phyloP scores from a whole-genome alignment of 176 grass and related monocot genomes.

The Cocos nucifera region DNA sequence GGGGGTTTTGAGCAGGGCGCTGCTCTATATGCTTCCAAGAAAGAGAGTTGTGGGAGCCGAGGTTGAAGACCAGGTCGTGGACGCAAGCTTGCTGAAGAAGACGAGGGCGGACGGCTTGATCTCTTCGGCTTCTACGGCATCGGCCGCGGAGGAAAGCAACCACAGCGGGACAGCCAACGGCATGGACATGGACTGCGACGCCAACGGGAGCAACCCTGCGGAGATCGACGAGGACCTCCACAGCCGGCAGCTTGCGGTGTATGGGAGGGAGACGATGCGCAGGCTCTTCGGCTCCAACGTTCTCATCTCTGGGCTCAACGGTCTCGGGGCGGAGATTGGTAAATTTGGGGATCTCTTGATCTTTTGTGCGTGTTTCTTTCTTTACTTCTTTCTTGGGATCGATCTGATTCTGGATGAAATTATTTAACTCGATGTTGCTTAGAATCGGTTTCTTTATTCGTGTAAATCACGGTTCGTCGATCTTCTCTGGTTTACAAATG shows the following conservation, averaged over 20 bases:
- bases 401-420: too few species aligned
- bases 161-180: neutral
- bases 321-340: conserved; percentile 85
- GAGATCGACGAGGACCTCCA: conserved; percentile 80
- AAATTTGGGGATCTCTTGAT: neutral
- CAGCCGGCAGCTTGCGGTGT: conserved; percentile 71
- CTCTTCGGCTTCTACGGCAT: conserved; percentile 5
- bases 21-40: conserved; percentile 59
- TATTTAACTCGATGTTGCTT: too few species aligned
- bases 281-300: conserved; percentile 57
- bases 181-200: conserved; percentile 24
- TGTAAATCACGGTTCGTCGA: too few species aligned
- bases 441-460: too few species aligned
- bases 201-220: conserved; percentile 23
- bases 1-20: conserved; percentile 37
- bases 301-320: conserved; percentile 65
- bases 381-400: too few species aligned
- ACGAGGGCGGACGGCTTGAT: conserved; percentile 15
- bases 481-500: too few species aligned
- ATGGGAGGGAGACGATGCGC: conserved; percentile 76
- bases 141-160: neutral
- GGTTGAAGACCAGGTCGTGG: conserved; percentile 13
- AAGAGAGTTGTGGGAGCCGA: conserved; percentile 43
- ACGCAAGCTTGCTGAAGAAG: conserved; percentile 30
- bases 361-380: too few species aligned